These are phyloP conservation scores for Naegleria lovaniensis DNA, from an alignment of 208 protist genomes.

Conservation along the genomic window DNA sequence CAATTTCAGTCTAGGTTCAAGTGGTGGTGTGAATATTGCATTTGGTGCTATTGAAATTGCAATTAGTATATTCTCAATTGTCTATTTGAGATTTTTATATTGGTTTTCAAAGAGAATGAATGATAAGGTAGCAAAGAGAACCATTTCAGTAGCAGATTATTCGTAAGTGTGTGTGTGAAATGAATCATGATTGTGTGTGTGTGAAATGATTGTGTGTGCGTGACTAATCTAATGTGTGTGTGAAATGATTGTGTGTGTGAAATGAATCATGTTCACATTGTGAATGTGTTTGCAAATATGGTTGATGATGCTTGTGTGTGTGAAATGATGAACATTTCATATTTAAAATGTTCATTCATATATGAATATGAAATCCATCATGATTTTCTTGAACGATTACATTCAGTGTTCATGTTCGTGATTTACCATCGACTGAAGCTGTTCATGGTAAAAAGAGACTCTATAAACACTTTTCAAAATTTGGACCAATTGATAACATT, in stretches of 20 bases:
- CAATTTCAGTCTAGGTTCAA: not conserved
- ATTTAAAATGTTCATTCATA: too few relatives aligned
- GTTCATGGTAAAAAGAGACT: not conserved
- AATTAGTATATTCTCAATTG: not conserved
- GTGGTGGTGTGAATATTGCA: not conserved
- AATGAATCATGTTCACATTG: too few relatives aligned
- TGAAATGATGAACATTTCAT: too few relatives aligned
- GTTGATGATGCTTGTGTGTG: too few relatives aligned
- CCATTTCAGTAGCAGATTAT: not conserved
- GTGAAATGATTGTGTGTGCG: too few relatives aligned
- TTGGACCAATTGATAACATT: not conserved
- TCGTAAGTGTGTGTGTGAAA: not conserved
- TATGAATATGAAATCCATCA: too few relatives aligned
- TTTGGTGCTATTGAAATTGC: not conserved
- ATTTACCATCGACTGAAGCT: not conserved
- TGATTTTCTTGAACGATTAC: too few relatives aligned
- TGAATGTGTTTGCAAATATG: too few relatives aligned
- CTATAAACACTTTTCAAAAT: not conserved
- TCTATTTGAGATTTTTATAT: not conserved
- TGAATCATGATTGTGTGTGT: too few relatives aligned
- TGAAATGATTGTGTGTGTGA: too few relatives aligned
- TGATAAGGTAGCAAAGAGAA: not conserved
- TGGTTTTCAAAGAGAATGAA: not conserved
- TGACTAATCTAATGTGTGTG: too few relatives aligned
- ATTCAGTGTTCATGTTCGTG: conserved; percentile 2